phyloP scores from a whole-genome alignment of 2,329 filamentous ascomycete species.

The Penicillium sp. region DNA sequence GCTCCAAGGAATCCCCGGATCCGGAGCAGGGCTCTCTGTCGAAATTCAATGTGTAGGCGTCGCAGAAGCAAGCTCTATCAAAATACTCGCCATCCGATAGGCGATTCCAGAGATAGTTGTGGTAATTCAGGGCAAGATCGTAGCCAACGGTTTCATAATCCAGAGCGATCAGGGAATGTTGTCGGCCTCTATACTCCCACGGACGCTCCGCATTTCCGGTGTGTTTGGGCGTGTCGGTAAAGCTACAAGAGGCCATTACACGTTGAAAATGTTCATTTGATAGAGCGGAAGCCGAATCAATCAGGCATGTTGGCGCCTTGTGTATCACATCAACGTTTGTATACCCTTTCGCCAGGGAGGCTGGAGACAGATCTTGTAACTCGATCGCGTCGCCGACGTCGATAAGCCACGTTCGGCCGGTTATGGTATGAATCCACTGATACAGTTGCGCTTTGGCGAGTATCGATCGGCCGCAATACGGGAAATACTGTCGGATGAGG shows the following conservation, averaged over 20 bases:
- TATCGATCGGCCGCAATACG: conserved; percentile 10
- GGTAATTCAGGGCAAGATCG: neutral
- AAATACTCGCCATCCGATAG: conserved; percentile 9
- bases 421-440: conserved; percentile 8
- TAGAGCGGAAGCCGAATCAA: neutral
- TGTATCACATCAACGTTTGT: conserved; percentile 1
- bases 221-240: conserved; percentile 7
- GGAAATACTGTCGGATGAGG: conserved; percentile 7
- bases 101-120: too few species aligned
- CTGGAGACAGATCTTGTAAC: conserved; percentile 8
- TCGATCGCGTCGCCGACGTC: conserved; percentile 12
- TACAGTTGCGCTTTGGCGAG: conserved; percentile 17
- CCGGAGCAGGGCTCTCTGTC: neutral
- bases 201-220: conserved; percentile 13
- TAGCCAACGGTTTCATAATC: conserved; percentile 16
- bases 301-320: conserved; percentile 6
- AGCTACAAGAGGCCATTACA: conserved; percentile 13
- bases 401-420: conserved; percentile 15
- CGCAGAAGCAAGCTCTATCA: conserved; percentile 16
- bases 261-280: conserved; percentile 10
- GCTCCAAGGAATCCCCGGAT: neutral
- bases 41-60: conserved; percentile 3
- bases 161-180: conserved; percentile 5
- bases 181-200: conserved; percentile 11
- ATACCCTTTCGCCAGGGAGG: conserved; percentile 9